Evolutionary conservation across 768 basidiomycete genomes (phyloP).

Genomic region (Sporobolomyces roseus): DNA sequence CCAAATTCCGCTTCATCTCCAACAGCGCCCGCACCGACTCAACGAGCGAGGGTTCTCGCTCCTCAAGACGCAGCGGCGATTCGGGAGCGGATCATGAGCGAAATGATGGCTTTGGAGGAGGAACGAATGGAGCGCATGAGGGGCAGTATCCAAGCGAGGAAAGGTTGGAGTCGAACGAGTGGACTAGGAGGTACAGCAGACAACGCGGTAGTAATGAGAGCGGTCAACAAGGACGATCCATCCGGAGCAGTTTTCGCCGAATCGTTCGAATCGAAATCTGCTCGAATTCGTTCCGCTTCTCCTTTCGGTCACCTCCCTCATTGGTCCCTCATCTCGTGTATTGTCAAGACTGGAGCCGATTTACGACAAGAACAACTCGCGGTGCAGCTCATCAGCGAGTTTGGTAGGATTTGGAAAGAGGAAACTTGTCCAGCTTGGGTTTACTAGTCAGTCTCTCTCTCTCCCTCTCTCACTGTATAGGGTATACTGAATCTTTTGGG

Average conservation of each 20-base stretch:
- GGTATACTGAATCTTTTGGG: constrained; percentile 2
- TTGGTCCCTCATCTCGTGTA: constrained; percentile 73
- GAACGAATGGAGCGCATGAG: constrained; percentile 76
- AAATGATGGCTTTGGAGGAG: constrained; percentile 95
- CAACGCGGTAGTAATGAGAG: constrained; percentile 85
- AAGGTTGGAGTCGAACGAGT: constrained; percentile 18
- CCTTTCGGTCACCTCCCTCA: constrained; percentile 92
- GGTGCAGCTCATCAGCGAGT: constrained; percentile 86
- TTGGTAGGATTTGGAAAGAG: constrained; percentile 90
- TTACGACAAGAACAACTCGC: constrained; percentile 95
- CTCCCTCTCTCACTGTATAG: background rate
- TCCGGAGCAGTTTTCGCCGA: constrained; percentile 94
- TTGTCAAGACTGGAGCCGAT: constrained; percentile 97
- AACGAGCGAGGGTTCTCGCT: constrained; percentile 55
- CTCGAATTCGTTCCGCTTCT: constrained; percentile 83
- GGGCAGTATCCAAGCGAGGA: constrained; percentile 19
- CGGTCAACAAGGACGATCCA: constrained; percentile 90
- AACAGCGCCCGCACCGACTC: constrained; percentile 17
- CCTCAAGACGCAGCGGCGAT: constrained; percentile 82
- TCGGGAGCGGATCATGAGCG: constrained; percentile 91
- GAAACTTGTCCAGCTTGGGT: constrained; percentile 91
- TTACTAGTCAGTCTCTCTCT: constrained; percentile 60
- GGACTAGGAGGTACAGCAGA: constrained; percentile 52
- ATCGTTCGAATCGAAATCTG: constrained; percentile 91
- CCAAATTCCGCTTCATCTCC: constrained; percentile 9